Conservation (phyloP, 202 grass and related monocot genomes). For the Panicum virgatum region DNA sequence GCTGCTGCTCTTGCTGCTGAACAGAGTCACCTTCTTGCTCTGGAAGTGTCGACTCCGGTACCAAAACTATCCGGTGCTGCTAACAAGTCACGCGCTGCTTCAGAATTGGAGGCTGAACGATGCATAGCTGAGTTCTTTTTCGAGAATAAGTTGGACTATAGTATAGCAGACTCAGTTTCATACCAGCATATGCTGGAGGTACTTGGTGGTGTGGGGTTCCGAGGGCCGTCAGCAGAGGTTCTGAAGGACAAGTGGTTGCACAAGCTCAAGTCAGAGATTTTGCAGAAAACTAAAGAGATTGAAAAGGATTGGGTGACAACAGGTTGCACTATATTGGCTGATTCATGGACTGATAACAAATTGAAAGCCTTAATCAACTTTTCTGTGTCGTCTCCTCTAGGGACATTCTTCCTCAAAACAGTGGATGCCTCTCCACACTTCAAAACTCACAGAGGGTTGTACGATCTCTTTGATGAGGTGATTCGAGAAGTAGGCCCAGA, state of each 20-base stretch:
- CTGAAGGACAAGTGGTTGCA: conserved; percentile 76
- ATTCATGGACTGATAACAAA: conserved; percentile 94
- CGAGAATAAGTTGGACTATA: conserved; percentile 90
- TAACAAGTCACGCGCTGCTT: conserved; percentile 34
- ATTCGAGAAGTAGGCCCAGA: conserved; percentile 88
- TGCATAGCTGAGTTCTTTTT: conserved; percentile 97
- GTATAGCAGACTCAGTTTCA: conserved; percentile 60
- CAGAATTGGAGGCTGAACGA: conserved; percentile 59
- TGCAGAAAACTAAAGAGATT: conserved; percentile 70
- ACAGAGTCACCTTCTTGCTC: conserved; percentile 23
- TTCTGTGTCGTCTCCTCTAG: conserved; percentile 80
- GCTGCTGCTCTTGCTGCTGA: conserved; percentile 32
- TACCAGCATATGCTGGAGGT: conserved; percentile 76
- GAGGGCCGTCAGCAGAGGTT: conserved; percentile 60
- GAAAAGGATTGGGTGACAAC: conserved; percentile 93
- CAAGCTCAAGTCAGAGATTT: conserved; percentile 76
- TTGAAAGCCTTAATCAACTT: conserved; percentile 79
- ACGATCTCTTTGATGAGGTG: conserved; percentile 87
- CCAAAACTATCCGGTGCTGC: conserved; percentile 24
- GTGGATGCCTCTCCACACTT: conserved; percentile 80
- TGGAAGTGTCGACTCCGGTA: conserved; percentile 27
- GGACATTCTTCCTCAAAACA: conserved; percentile 92
- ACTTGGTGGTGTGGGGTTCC: conserved; percentile 71
- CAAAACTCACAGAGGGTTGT: conserved; percentile 73
- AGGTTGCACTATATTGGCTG: conserved; percentile 87